These are phyloP conservation scores for Neofusicoccum sp. DNA, from an alignment of 2,329 filamentous ascomycete species.

Conservation along the genomic window DNA sequence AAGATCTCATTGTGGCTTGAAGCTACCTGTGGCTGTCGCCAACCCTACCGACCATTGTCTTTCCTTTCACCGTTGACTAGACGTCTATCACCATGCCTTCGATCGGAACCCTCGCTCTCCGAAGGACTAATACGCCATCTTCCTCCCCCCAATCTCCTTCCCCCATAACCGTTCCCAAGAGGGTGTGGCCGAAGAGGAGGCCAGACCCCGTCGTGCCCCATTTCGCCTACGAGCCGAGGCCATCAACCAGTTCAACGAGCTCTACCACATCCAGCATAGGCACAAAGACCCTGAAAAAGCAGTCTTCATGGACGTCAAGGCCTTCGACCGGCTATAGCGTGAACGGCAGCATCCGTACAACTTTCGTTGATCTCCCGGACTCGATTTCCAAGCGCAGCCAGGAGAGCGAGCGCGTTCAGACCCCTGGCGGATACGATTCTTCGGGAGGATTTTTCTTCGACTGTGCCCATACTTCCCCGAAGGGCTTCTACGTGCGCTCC, in stretches of 20 bases:
- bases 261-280: background rate
- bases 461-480: background rate
- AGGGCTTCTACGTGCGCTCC: constrained; percentile 6
- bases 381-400: background rate
- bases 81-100: background rate
- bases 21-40: constrained; percentile 1
- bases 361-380: background rate
- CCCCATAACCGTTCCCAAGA: constrained; percentile 2
- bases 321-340: background rate
- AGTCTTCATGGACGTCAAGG: background rate
- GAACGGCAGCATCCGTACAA: background rate
- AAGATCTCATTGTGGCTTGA: constrained; percentile 7
- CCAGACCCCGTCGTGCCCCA: background rate
- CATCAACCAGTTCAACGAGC: background rate
- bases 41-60: background rate
- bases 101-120: background rate
- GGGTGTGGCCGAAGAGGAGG: constrained; percentile 4
- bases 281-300: constrained; percentile 8
- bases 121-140: background rate
- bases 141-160: background rate
- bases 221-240: constrained; percentile 7
- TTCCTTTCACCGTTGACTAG: background rate
- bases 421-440: background rate
- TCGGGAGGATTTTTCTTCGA: background rate
- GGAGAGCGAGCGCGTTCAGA: background rate